phyloP scores from a whole-genome alignment of 2,329 filamentous ascomycete genomes.

The Sporothrix variecibatus region DNA sequence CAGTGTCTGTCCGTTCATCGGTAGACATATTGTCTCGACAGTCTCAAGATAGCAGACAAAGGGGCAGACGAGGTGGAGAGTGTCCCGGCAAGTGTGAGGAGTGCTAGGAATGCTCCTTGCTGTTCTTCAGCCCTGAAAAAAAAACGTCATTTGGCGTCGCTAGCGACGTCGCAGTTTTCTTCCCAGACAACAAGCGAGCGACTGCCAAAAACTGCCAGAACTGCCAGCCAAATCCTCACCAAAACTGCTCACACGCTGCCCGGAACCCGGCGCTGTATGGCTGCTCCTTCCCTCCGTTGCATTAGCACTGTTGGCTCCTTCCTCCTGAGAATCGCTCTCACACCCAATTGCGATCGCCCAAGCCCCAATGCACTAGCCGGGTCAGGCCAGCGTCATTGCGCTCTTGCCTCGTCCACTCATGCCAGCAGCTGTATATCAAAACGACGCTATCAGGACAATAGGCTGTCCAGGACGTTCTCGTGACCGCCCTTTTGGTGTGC shows the following conservation, averaged over 20 bases:
- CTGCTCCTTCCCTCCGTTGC: not conserved
- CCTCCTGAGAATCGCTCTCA: not conserved
- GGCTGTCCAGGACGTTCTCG: not conserved
- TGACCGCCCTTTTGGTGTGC: not conserved
- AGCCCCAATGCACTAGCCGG: conserved; percentile 8
- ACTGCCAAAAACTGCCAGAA: not conserved
- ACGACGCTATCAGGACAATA: not conserved
- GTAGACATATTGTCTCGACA: not conserved
- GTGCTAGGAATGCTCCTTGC: not conserved
- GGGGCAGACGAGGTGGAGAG: not conserved
- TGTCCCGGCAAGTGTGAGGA: not conserved
- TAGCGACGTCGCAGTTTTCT: conserved; percentile 7
- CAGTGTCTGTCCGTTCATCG: not conserved
- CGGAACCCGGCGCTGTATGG: conserved; percentile 17
- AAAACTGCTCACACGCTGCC: not conserved
- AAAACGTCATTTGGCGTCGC: conserved; percentile 8
- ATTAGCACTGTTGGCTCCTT: not conserved
- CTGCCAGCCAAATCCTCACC: not conserved
- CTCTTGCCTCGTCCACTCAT: not conserved
- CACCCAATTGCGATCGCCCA: conserved; percentile 9
- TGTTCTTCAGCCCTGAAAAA: not conserved
- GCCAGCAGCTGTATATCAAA: not conserved
- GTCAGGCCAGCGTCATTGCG: not conserved
- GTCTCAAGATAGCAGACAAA: not conserved
- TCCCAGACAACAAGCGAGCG: not conserved